Evolutionary conservation across 2,329 filamentous ascomycete species (phyloP), one percentile per base, ranked within the genome.

Genomic region (Sporothrix curviconia): DNA sequence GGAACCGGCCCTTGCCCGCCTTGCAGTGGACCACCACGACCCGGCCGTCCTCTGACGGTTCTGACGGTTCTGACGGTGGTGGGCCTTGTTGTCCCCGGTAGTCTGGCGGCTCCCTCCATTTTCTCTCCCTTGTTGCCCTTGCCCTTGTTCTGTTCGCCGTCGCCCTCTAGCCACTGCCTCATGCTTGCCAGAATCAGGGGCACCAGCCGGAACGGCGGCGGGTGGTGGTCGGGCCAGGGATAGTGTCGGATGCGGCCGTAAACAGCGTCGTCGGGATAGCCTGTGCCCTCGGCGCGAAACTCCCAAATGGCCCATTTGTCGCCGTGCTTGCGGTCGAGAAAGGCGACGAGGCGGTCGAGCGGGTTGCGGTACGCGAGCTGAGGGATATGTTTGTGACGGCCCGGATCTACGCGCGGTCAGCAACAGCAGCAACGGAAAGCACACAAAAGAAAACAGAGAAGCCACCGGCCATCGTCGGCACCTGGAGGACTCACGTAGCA

Each of bases 11-110:
- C 72, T 99, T 99, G 3, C 94, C 94, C 1, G 94, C 94, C 70
- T 97, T 97, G 76, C 94, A 97, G 71, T 99, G 94, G 7, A 97
- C 90, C 7, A 97, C 92, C 0, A 87, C 87, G 0, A 97, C 90
- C 34, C 90, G 78, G 4, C 71, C 69, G 44, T 67, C 39, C 28
- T 43, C n/a, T 5, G 28, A 11, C 6, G 28, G 28, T 30, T 24
- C 12, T 32, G 7, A 8, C 9, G 9, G 28, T 24, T 46, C 3
- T 49, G n/a, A 34, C n/a, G 14, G 42, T 40, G 36, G 2, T 68
- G 49, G n/a, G 30, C 50, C 46, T 58, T 19, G 52, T 32, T 39
- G 19, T 19, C 56, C 43, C 47, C 19, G 56, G 52, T 2, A 59
- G 62, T 15, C 56, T 25, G n/a, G 12, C 5, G 12, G 9, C 22